Percentiles rank a stretch among this genome's conserved stretches.
phyloP scores from a whole-genome alignment of 306 rosid species.

The Crotalaria pallida region DNA sequence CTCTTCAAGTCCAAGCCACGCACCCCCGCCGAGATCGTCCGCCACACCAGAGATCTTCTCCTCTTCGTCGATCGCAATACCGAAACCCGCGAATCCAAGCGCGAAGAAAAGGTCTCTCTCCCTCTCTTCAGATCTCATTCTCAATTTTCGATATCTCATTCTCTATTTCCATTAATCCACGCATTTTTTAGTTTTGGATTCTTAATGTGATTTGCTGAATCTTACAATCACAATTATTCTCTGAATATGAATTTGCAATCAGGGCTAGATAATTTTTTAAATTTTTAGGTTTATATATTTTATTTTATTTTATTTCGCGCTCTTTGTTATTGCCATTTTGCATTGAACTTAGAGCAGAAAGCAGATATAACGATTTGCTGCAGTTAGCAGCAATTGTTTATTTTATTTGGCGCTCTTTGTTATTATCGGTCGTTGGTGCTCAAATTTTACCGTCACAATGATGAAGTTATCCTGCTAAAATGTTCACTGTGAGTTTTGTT shows the following conservation, averaged over 20 bases:
- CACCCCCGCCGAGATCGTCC: constrained; percentile 77
- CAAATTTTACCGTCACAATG: background rate
- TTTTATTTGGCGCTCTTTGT: too few species aligned
- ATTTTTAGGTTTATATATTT: too few species aligned
- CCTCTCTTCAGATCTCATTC: constrained; percentile 1
- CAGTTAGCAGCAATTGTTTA: background rate
- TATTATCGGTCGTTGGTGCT: background rate
- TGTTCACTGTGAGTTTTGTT: background rate
- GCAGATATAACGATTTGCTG: background rate
- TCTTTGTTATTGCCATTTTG: background rate
- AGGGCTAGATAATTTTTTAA: too few species aligned
- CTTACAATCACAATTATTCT: too few species aligned
- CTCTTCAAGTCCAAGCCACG: constrained; percentile 95
- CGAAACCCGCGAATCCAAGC: constrained; percentile 70
- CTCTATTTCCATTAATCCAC: background rate
- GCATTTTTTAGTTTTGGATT: background rate
- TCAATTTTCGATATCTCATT: background rate
- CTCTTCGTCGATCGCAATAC: constrained; percentile 39
- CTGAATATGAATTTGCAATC: too few species aligned
- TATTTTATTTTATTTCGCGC: background rate
- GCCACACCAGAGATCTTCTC: constrained; percentile 90
- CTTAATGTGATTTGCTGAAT: background rate
- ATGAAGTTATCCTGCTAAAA: background rate
- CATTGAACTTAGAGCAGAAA: background rate
- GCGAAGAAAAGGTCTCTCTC: constrained; percentile 94